Conservation (phyloP, 805 yeast species). For the Sugiyamaella mastotermitis region DNA sequence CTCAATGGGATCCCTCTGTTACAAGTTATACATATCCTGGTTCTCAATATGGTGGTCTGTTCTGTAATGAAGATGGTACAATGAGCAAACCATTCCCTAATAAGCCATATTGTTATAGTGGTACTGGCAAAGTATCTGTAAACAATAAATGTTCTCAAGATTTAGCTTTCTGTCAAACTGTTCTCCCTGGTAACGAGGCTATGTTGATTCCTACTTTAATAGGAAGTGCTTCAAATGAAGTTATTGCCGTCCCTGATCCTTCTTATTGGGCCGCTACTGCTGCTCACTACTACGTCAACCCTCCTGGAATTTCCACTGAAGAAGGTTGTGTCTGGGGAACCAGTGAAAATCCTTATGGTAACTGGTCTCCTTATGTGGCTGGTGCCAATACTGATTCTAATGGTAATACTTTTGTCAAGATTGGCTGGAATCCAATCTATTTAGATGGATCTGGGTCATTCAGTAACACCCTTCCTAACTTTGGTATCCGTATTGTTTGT, state of each 20-base stretch:
- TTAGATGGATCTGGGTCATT: slow-evolving; percentile 51
- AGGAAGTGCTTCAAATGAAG: slow-evolving; percentile 40
- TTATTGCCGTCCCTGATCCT: slow-evolving; percentile 72
- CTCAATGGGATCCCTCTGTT: slow-evolving; percentile 78
- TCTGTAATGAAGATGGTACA: slow-evolving; percentile 67
- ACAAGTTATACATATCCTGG: slow-evolving; percentile 72
- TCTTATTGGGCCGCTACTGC: slow-evolving; percentile 83
- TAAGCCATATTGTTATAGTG: slow-evolving; percentile 64
- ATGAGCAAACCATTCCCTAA: slow-evolving; percentile 54
- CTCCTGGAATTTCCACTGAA: slow-evolving; percentile 84
- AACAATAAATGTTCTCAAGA: slow-evolving; percentile 48
- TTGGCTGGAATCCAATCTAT: slow-evolving; percentile 89
- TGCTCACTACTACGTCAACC: slow-evolving; percentile 88
- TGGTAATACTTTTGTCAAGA: slow-evolving; percentile 71
- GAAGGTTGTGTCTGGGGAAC: slow-evolving; percentile 95
- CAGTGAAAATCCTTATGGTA: slow-evolving; percentile 61
- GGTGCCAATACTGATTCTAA: slow-evolving; percentile 75
- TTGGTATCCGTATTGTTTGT: slow-evolving; percentile 71
- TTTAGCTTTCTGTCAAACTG: slow-evolving; percentile 89
- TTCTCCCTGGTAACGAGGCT: slow-evolving; percentile 89
- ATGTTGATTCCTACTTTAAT: slow-evolving; percentile 84
- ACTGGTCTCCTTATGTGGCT: slow-evolving; percentile 92
- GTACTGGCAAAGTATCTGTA: slow-evolving; percentile 67
- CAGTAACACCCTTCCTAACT: slow-evolving; percentile 49
- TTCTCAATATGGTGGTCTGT: slow-evolving; percentile 77